Percentiles rank a stretch among this genome's conserved stretches.
Evolutionary conservation across 2,329 filamentous ascomycete species (phyloP).

Genomic region (Scedosporium boydii): DNA sequence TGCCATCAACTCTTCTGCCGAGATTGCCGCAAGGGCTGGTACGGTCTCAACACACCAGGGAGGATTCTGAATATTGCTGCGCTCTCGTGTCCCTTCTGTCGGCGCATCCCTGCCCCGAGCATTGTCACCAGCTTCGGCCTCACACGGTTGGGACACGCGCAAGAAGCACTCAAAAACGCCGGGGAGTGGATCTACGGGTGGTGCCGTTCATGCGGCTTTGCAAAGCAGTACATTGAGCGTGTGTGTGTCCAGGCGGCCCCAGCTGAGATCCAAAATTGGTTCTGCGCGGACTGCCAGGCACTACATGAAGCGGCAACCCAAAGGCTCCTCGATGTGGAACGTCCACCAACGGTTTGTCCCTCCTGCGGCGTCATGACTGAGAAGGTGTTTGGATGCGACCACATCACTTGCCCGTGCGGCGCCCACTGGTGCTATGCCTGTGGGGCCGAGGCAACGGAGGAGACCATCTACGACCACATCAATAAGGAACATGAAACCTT

Average conservation of each 20-base stretch:
- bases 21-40: constrained; percentile 29
- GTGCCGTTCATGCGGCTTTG: constrained; percentile 33
- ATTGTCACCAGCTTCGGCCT: constrained; percentile 27
- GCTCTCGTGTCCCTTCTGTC: constrained; percentile 40
- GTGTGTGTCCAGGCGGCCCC: constrained; percentile 32
- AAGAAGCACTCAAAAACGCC: constrained; percentile 26
- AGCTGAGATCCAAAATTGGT: constrained; percentile 25
- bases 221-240: constrained; percentile 30
- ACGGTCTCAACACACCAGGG: constrained; percentile 33
- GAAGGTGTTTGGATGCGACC: constrained; percentile 27
- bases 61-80: constrained; percentile 36
- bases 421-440: constrained; percentile 32
- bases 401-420: constrained; percentile 26
- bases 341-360: constrained; percentile 22
- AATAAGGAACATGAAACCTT: constrained; percentile 20
- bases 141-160: constrained; percentile 26
- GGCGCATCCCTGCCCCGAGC: constrained; percentile 28
- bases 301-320: not conserved
- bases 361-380: constrained; percentile 25
- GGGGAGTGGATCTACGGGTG: constrained; percentile 38
- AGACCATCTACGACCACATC: constrained; percentile 28
- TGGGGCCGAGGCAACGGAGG: constrained; percentile 16
- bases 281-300: constrained; percentile 28
- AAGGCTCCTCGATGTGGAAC: not conserved
- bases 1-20: constrained; percentile 34